Evolutionary conservation across 1,284 basidiomycete species (phyloP).

Genomic region (Trichosporon faecale): DNA sequence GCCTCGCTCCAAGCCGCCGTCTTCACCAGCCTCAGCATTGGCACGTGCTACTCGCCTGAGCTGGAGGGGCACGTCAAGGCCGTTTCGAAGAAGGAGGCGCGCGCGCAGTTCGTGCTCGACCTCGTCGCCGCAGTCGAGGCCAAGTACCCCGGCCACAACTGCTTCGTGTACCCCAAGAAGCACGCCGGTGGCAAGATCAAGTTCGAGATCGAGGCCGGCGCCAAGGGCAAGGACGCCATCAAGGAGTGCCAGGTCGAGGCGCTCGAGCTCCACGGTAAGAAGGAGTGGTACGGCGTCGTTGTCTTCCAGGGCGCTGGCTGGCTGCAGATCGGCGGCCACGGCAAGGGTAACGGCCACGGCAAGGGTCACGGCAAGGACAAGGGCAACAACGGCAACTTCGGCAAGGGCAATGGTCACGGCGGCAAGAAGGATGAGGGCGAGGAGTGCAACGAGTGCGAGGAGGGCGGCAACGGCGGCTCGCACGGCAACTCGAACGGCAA

Average conservation of each 20-base stretch:
- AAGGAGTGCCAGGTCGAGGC: background rate
- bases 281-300: background rate
- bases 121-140: background rate
- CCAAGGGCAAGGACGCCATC: background rate
- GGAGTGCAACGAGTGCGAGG: background rate
- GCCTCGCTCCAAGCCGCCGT: background rate
- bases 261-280: background rate
- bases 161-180: background rate
- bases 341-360: background rate
- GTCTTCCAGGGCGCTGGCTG: background rate
- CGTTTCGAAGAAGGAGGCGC: background rate
- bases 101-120: background rate
- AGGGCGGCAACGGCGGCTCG: no score
- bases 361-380: background rate
- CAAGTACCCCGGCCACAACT: background rate
- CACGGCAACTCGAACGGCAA: no score
- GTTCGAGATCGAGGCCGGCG: background rate
- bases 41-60: background rate
- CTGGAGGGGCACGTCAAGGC: background rate
- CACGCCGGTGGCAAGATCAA: background rate
- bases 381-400: background rate
- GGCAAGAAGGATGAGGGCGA: background rate
- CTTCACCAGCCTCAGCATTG: background rate
- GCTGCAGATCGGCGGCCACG: background rate
- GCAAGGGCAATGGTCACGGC: no score